A percentile compares a stretch with the other conserved stretches of the same genome.
These are phyloP conservation scores for Thielaviopsis euricoi DNA, from an alignment of 2,329 filamentous ascomycete genomes.

Conservation along the genomic window DNA sequence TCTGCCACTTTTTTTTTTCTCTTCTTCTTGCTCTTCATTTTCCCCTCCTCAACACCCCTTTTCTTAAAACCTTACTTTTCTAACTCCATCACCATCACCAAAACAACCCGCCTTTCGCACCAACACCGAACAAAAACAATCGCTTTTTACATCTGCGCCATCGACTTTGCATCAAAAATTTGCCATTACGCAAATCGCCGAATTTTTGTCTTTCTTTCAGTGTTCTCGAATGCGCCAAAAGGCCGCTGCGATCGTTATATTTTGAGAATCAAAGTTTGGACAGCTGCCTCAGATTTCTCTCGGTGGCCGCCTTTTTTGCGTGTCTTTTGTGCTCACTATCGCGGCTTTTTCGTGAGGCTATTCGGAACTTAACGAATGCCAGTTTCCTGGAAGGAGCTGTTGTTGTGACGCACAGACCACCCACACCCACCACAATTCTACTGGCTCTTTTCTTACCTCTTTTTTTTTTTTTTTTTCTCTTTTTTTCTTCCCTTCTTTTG, in stretches of 20 bases:
- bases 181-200: slow-evolving; percentile 2
- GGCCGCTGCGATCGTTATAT: neutral
- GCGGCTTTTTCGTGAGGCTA: slow-evolving; percentile 7
- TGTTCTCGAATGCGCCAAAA: neutral
- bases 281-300: neutral
- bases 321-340: neutral
- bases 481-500: slow-evolving; percentile 1
- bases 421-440: neutral
- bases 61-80: neutral
- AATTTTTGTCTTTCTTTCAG: slow-evolving; percentile 2
- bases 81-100: neutral
- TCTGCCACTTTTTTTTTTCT: slow-evolving; percentile 6
- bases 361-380: slow-evolving; percentile 3
- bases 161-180: neutral
- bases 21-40: slow-evolving; percentile 3
- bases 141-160: slow-evolving; percentile 6
- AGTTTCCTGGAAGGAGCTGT: slow-evolving; percentile 11
- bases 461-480: slow-evolving; percentile 5
- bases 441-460: neutral
- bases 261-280: neutral
- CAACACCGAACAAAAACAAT: neutral
- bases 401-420: slow-evolving; percentile 11
- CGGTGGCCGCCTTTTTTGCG: neutral
- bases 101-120: neutral
- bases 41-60: neutral